Evolutionary conservation across 2,329 filamentous ascomycete species (phyloP), one percentile per base, ranked within the genome.

Genomic region (Exophiala viscosa): DNA sequence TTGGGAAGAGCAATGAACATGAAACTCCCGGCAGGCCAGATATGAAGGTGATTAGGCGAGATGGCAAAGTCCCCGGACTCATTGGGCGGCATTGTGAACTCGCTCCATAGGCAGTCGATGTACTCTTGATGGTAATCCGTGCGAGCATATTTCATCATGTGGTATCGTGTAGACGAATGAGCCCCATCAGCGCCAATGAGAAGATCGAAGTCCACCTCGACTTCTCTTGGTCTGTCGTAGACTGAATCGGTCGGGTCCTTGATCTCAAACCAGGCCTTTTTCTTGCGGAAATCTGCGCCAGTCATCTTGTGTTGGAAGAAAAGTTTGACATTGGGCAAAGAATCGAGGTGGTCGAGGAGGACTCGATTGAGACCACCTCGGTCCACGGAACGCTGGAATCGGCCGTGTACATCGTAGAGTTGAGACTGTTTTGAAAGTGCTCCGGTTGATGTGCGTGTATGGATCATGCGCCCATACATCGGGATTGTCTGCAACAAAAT

Each of bases 1-100:
- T 77, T 78, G 0, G 93, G 92, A 39, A 99, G 91, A 14, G 93
- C 95, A 65, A 99, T 99, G 72, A 99, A 99, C 95, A 99, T 97
- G 65, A 93, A 92, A 38, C 91, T 84, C 63, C 85, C 85, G 31
- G 88, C 90, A 0, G 93, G 93, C 93, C 93, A 99, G 67, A 99
- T 99, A 70, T 99, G 93, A 1, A 99, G 78, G 67, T 97, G 91
- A 64, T 96, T 88, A 1, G 90, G 90, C 0, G 90, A 93, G 61
- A 97, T 93, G 43, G 79, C 78, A 67, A 95, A 97, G 17, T 76
- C 75, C 0, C 66, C 61, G 13, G 58, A 42, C 8, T 50, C 46
- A 20, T 66, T 62, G 9, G 88, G 78, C 15, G 81, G 76, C 56
- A 99, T 90, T 45, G 84, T 84, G 67, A 99, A 97, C 67, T 99